Evolutionary conservation across 2,329 filamentous ascomycete genomes (phyloP), one percentile per base, ranked within the genome.

Genomic region (Diplodia sapinea): DNA sequence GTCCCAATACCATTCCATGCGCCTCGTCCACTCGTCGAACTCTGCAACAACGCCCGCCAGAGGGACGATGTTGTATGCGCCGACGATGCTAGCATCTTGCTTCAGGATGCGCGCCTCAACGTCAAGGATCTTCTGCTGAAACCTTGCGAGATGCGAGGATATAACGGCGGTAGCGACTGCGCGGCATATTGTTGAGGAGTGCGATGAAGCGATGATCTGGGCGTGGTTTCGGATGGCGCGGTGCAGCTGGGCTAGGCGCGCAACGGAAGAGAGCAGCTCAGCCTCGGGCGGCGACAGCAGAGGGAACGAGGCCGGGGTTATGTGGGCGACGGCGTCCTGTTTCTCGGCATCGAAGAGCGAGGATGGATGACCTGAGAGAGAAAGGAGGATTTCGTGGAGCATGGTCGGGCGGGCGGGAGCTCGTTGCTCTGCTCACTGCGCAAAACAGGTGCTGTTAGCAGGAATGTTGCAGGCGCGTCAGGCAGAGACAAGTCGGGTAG

Each of bases 301-400:
- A 33, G 82, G 78, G 69, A 83, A 80, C 69, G 74, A 68, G 5
- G 56, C 66, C 7, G 56, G 26, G 17, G 59, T 63, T 51, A 63
- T 50, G 23, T 47, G 20, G 56, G 31, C 36, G 56, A 13, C n/a
- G 55, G 33, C 72, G 69, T 65, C 49, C 70, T 67, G 65, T 67
- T 74, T 73, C 83, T 79, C 73, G 80, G 80, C 71, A 78, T 87
- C 86, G 82, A 97, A 91, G 76, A 98, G 87, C 72, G 93, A 91
- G 71, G 94, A 97, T 71, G 92, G 91, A 81, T 98, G 92, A 72
- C 95, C 94, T 74, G 94, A 96, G 80, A 98, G 89, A 79, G 94
- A 94, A 80, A 99, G 90, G 80, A 98, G 89, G 82, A 99, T 93
- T 85, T 99, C 95, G 87, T 98, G 95, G 79, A 99, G 91, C 95